These are phyloP conservation scores for Artemisia princeps DNA, from an alignment of 140 eudicot species.

Conservation along the genomic window DNA sequence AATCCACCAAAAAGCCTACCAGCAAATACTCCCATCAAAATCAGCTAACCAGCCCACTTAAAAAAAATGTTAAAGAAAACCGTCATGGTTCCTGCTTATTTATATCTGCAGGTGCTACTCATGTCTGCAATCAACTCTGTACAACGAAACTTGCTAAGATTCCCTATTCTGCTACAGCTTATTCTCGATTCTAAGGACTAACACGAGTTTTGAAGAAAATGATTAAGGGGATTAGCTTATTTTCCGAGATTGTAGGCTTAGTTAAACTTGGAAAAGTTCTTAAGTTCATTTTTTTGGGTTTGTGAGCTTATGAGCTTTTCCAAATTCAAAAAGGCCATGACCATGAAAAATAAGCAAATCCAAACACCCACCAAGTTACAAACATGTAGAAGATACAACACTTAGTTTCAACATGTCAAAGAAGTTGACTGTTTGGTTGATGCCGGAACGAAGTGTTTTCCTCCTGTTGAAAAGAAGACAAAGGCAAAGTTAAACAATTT, in stretches of 20 bases:
- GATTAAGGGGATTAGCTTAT: background rate
- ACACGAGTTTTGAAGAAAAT: background rate
- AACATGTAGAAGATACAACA: no score
- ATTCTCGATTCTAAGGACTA: conserved; percentile 12
- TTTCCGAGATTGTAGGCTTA: no score
- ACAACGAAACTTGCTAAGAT: conserved; percentile 23
- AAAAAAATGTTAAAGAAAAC: background rate
- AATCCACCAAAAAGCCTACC: background rate
- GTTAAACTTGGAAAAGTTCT: no score
- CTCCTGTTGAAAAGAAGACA: conserved; percentile 22
- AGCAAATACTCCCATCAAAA: background rate
- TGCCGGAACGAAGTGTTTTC: background rate
- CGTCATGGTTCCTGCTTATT: conserved; percentile 22
- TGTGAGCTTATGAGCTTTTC: no score
- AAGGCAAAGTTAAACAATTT: background rate
- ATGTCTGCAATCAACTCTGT: conserved; percentile 21
- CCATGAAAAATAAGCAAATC: no score
- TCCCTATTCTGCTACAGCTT: conserved; percentile 18
- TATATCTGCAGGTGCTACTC: conserved; percentile 19
- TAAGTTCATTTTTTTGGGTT: no score
- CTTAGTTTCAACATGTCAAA: no score
- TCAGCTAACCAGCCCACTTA: background rate
- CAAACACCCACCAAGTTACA: no score
- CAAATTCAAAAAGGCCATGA: no score
- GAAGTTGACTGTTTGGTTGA: no score